Percentiles rank a stretch among this genome's conserved stretches.
Conservation (phyloP, 441 rosid species). For the Pelargonium australe region DNA sequence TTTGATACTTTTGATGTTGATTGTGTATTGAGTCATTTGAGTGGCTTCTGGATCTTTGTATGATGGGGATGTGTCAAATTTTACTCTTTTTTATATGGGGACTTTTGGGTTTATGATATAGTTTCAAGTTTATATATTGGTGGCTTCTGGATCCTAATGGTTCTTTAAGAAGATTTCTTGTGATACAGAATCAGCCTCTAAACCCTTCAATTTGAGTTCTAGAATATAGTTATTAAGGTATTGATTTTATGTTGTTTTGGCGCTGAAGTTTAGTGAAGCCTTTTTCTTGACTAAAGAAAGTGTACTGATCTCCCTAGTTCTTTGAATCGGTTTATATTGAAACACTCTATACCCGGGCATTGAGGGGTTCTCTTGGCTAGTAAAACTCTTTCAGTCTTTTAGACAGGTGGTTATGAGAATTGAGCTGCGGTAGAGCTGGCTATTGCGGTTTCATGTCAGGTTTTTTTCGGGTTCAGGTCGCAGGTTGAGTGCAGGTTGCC, state of each 20-base stretch:
- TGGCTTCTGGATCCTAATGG: background rate
- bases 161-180: background rate
- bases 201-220: background rate
- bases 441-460: too few relatives aligned
- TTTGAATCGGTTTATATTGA: too few relatives aligned
- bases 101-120: background rate
- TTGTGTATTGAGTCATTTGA: background rate
- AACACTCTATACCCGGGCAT: too few relatives aligned
- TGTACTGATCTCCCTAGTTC: too few relatives aligned
- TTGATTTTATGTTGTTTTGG: background rate
- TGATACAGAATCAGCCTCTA: background rate
- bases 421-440: too few relatives aligned
- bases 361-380: too few relatives aligned
- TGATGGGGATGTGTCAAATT: background rate
- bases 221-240: background rate
- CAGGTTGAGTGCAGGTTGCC: too few relatives aligned
- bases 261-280: too few relatives aligned
- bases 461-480: too few relatives aligned
- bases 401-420: too few relatives aligned
- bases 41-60: background rate
- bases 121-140: background rate
- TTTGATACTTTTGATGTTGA: background rate
- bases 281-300: too few relatives aligned
- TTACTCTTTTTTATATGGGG: background rate
- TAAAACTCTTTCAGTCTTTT: too few relatives aligned